Evolutionary conservation across 495 filamentous ascomycete genomes (phyloP).

Genomic region (Penicillium argentinense): DNA sequence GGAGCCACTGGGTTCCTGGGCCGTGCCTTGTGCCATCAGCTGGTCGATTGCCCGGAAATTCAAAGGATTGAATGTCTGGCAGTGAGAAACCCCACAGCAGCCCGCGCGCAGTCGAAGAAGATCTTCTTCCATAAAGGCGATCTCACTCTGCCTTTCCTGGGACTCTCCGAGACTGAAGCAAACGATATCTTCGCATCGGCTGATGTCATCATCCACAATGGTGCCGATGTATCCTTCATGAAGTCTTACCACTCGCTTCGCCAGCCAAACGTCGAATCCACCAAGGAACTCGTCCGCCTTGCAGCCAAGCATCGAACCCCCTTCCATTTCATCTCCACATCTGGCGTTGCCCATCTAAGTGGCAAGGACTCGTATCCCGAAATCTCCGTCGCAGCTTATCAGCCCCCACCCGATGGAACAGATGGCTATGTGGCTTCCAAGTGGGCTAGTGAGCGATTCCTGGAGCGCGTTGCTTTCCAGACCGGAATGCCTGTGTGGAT

Average conservation of each 20-base stretch:
- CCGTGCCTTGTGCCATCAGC: constrained; percentile 25
- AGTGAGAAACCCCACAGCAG: constrained; percentile 22
- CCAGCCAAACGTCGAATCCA: constrained; percentile 43
- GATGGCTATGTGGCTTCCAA: constrained; percentile 51
- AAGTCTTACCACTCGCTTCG: constrained; percentile 46
- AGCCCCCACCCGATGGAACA: constrained; percentile 19
- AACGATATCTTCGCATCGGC: constrained; percentile 26
- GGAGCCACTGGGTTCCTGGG: constrained; percentile 40
- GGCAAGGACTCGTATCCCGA: constrained; percentile 21
- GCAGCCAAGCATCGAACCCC: constrained; percentile 34
- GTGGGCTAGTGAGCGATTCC: constrained; percentile 53
- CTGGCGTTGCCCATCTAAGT: constrained; percentile 26
- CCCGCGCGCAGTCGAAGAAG: no score
- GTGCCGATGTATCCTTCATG: constrained; percentile 49
- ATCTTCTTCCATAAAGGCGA: constrained; percentile 41
- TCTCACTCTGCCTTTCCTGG: constrained; percentile 29
- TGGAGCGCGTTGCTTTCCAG: constrained; percentile 34
- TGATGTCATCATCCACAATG: constrained; percentile 53
- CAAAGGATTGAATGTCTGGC: constrained; percentile 33
- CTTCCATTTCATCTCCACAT: constrained; percentile 52
- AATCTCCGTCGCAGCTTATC: constrained; percentile 12
- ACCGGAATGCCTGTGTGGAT: constrained; percentile 37
- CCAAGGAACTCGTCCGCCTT: constrained; percentile 39
- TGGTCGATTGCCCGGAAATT: constrained; percentile 20
- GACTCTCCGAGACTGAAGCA: constrained; percentile 29